phyloP scores from a whole-genome alignment of 2,329 filamentous ascomycete species.

The Aureobasidium sp. region DNA sequence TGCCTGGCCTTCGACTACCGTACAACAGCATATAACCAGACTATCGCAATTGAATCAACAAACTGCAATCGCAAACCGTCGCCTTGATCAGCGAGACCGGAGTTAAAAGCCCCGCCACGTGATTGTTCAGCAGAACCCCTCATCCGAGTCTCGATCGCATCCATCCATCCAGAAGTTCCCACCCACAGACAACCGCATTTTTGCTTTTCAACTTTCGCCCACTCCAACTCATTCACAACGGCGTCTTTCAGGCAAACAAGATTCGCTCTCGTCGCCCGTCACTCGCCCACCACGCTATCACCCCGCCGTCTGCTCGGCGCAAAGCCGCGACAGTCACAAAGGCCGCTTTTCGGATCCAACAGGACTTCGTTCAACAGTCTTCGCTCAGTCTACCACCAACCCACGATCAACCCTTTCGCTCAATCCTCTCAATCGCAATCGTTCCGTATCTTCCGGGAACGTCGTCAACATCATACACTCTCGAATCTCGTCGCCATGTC shows the following conservation, averaged over 20 bases:
- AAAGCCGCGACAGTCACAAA: conserved; percentile 4
- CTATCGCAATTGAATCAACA: background rate
- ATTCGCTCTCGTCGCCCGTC: background rate
- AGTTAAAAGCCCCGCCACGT: background rate
- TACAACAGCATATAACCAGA: no score
- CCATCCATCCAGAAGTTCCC: conserved; percentile 2
- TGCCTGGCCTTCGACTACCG: background rate
- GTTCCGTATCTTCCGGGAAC: background rate
- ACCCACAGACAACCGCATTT: background rate
- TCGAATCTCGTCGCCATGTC: conserved; percentile 11
- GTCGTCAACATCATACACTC: conserved; percentile 5
- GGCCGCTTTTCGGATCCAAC: background rate
- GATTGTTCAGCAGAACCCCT: conserved; percentile 4
- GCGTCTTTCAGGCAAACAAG: background rate
- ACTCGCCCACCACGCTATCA: conserved; percentile 8
- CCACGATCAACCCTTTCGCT: background rate
- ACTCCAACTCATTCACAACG: background rate
- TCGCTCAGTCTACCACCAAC: background rate
- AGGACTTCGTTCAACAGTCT: background rate
- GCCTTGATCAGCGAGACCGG: background rate
- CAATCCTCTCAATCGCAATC: background rate
- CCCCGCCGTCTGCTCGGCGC: conserved; percentile 3
- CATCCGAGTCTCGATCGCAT: conserved; percentile 4
- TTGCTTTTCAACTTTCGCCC: background rate
- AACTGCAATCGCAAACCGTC: background rate